A percentile compares a stretch with the other conserved stretches of the same genome.
These are phyloP conservation scores for Ceratobasidium sp. DNA, from an alignment of 1,284 basidiomycete genomes.

Conservation along the genomic window DNA sequence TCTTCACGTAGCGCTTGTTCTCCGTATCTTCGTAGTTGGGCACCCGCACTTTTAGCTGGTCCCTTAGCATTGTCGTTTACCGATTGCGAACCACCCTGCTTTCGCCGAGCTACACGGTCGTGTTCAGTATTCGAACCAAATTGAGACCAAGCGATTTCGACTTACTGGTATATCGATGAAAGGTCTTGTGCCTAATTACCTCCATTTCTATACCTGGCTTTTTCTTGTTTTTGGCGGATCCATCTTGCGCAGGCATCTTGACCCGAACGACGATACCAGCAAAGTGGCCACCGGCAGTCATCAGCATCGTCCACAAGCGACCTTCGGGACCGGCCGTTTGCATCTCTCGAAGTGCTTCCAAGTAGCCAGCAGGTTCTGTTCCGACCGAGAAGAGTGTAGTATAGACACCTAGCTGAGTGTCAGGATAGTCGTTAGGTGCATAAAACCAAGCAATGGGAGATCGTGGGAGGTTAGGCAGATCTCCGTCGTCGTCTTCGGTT, in stretches of 20 bases:
- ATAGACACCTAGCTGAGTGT: slow-evolving; percentile 92
- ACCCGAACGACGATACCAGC: slow-evolving; percentile 89
- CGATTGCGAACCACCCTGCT: slow-evolving; percentile 96
- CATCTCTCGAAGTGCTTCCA: slow-evolving; percentile 66
- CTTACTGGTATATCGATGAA: slow-evolving; percentile 97
- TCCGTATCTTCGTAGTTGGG: slow-evolving; percentile 92
- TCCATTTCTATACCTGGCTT: slow-evolving; percentile 76
- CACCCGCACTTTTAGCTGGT: slow-evolving; percentile 94
- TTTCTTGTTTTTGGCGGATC: slow-evolving; percentile 62
- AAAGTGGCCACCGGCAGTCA: slow-evolving; percentile 98
- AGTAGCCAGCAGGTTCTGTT: slow-evolving; percentile 55
- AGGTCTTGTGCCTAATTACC: slow-evolving; percentile 92
- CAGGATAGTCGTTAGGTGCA: slow-evolving; percentile 68
- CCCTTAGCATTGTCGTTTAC: slow-evolving; percentile 94
- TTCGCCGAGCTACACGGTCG: slow-evolving; percentile 81
- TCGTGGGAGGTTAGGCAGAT: slow-evolving; percentile 62
- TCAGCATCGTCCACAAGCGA: slow-evolving; percentile 91
- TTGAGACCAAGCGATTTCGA: slow-evolving; percentile 27
- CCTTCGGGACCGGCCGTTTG: slow-evolving; percentile 71
- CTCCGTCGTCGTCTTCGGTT: slow-evolving; percentile 54
- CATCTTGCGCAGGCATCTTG: slow-evolving; percentile 62
- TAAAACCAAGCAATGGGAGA: slow-evolving; percentile 92
- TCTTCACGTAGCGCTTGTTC: slow-evolving; percentile 93
- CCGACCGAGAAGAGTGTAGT: slow-evolving; percentile 73
- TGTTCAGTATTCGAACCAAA: slow-evolving; percentile 9